A percentile compares a stretch with the other conserved stretches of the same genome.
Evolutionary conservation across 768 basidiomycete species (phyloP).

Genomic region (Boletus barrowsii): DNA sequence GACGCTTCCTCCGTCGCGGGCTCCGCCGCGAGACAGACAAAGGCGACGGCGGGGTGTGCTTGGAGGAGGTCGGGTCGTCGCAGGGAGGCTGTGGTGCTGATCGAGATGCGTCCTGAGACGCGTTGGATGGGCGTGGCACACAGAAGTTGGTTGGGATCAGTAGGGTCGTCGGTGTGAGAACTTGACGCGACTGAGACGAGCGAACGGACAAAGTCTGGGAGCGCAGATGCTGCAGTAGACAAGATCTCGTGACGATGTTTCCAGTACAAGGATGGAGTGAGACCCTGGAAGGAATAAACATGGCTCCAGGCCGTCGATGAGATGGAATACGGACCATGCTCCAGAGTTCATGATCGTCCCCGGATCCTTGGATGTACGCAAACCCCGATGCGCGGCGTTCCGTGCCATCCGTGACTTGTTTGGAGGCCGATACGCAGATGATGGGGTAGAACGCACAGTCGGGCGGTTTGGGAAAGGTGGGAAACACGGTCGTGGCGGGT

Average conservation of each 20-base stretch:
- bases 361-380: conserved; percentile 89
- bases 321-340: conserved; percentile 50
- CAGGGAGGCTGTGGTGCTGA: conserved; percentile 37
- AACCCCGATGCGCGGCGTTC: conserved; percentile 69
- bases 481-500: conserved; percentile 56
- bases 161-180: neutral
- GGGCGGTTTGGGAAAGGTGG: conserved; percentile 31
- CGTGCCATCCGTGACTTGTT: conserved; percentile 55
- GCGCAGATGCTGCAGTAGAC: conserved; percentile 40
- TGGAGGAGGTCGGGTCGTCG: conserved; percentile 1
- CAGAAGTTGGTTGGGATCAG: neutral
- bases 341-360: conserved; percentile 95
- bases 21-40: conserved; percentile 13
- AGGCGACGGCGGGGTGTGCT: conserved; percentile 5
- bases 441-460: conserved; percentile 56
- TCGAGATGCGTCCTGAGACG: conserved; percentile 40
- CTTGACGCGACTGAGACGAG: conserved; percentile 8
- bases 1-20: too few relatives aligned
- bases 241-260: conserved; percentile 48
- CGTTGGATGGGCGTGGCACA: conserved; percentile 17
- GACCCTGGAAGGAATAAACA: conserved; percentile 45
- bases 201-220: conserved; percentile 36
- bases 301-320: neutral
- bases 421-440: conserved; percentile 85
- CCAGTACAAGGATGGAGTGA: conserved; percentile 78